phyloP scores from a whole-genome alignment of 1,284 basidiomycete species.

The Moniliophthora roreri region DNA sequence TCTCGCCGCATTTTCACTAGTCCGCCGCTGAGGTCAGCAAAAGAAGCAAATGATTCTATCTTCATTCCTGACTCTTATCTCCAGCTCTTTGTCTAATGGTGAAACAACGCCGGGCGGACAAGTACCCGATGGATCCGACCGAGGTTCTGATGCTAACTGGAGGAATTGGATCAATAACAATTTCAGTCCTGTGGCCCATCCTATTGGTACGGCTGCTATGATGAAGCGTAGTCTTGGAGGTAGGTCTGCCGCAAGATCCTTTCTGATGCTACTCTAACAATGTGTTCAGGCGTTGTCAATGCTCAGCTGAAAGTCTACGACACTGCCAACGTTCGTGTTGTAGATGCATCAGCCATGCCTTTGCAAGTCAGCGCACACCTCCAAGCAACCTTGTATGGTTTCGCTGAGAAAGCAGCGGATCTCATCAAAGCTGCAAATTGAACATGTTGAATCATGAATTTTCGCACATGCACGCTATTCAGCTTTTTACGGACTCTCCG shows the following conservation, averaged over 20 bases:
- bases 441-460: too few species aligned
- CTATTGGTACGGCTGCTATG: constrained; percentile 5
- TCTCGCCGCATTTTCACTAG: constrained; percentile 42
- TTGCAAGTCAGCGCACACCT: constrained; percentile 11
- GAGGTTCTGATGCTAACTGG: constrained; percentile 15
- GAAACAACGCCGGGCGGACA: constrained; percentile 38
- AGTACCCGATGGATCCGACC: constrained; percentile 43
- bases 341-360: constrained; percentile 13
- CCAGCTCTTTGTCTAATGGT: constrained; percentile 27
- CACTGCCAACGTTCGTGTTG: constrained; percentile 10
- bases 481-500: too few species aligned
- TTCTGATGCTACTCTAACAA: not conserved
- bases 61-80: too few species aligned
- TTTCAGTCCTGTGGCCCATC: not conserved
- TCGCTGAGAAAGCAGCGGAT: constrained; percentile 13
- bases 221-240: constrained; percentile 5
- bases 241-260: not conserved
- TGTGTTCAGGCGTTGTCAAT: constrained; percentile 3
- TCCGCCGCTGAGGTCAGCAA: constrained; percentile 38
- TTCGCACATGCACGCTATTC: too few species aligned
- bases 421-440: constrained; percentile 5
- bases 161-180: constrained; percentile 14
- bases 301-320: constrained; percentile 7
- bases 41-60: too few species aligned
- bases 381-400: constrained; percentile 10